Conservation (phyloP, 768 basidiomycete species). For the Xanthoconium stramineum region DNA sequence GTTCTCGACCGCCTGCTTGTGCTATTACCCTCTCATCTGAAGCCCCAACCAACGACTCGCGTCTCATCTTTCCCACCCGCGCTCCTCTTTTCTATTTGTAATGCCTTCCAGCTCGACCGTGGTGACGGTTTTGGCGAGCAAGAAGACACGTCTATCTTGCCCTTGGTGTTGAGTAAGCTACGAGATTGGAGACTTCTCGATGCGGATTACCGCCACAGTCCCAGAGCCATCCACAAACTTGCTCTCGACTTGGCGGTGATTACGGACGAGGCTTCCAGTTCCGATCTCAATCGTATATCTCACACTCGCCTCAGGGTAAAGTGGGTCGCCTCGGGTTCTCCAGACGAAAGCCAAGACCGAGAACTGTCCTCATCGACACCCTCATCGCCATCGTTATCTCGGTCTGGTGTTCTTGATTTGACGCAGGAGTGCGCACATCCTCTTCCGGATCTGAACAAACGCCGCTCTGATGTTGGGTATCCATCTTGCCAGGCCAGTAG, state of each 20-base stretch:
- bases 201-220: constrained; percentile 10
- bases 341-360: not conserved
- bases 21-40: constrained; percentile 13
- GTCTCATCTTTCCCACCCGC: constrained; percentile 8
- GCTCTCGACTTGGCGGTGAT: constrained; percentile 22
- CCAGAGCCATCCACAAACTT: constrained; percentile 11
- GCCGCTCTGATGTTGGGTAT: not conserved
- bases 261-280: not conserved
- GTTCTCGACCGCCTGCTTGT: constrained; percentile 14
- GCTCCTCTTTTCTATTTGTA: constrained; percentile 26
- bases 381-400: constrained; percentile 3
- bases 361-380: not conserved
- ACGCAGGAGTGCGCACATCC: not conserved
- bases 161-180: constrained; percentile 22
- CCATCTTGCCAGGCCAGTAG: not conserved
- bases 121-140: not conserved
- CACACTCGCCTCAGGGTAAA: constrained; percentile 13
- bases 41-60: not conserved
- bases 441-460: not conserved
- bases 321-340: constrained; percentile 16
- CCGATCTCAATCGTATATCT: not conserved
- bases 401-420: constrained; percentile 1
- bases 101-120: constrained; percentile 4
- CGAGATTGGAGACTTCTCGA: constrained; percentile 26
- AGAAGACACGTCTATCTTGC: constrained; percentile 9